phyloP scores from a whole-genome alignment of 2,329 filamentous ascomycete species.

The Massarina eburnea region DNA sequence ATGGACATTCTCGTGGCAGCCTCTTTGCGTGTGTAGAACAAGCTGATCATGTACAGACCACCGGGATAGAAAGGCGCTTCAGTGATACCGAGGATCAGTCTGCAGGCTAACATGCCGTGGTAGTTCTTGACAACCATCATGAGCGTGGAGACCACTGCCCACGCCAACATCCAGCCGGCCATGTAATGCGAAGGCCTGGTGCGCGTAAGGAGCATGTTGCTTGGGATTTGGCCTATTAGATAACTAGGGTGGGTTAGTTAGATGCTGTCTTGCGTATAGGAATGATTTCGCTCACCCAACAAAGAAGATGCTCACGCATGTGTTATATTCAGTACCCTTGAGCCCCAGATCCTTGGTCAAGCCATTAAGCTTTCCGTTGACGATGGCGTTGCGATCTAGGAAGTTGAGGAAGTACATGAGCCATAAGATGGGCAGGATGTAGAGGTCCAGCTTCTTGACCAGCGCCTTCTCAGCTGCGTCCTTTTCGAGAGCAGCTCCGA shows the following conservation, averaged over 20 bases:
- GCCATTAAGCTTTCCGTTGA: slow-evolving; percentile 63
- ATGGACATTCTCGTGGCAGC: slow-evolving; percentile 35
- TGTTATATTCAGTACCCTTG: slow-evolving; percentile 59
- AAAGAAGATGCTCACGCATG: slow-evolving; percentile 64
- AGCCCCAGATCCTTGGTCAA: slow-evolving; percentile 60
- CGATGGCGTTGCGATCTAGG: slow-evolving; percentile 66
- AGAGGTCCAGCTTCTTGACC: slow-evolving; percentile 27
- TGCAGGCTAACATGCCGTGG: slow-evolving; percentile 31
- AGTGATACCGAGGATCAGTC: slow-evolving; percentile 28
- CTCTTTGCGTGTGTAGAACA: slow-evolving; percentile 42
- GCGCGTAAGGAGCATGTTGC: slow-evolving; percentile 46
- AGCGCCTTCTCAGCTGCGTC: slow-evolving; percentile 25
- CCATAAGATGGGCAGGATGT: slow-evolving; percentile 23
- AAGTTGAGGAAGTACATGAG: slow-evolving; percentile 36
- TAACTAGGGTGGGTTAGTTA: slow-evolving; percentile 27
- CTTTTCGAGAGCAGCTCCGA: slow-evolving; percentile 22
- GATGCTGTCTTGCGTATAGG: too few species aligned
- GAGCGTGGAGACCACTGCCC: slow-evolving; percentile 36
- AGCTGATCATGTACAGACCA: slow-evolving; percentile 37
- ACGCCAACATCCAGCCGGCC: slow-evolving; percentile 35
- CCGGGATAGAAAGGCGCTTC: slow-evolving; percentile 38
- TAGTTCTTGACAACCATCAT: slow-evolving; percentile 31
- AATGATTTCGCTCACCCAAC: slow-evolving; percentile 40
- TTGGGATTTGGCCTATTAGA: slow-evolving; percentile 40
- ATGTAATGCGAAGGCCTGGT: slow-evolving; percentile 34